Percentiles rank a stretch among this genome's conserved stretches.
Evolutionary conservation across 1,139 yeast genomes (phyloP).

Genomic region (Blastobotrys malaysiensis): DNA sequence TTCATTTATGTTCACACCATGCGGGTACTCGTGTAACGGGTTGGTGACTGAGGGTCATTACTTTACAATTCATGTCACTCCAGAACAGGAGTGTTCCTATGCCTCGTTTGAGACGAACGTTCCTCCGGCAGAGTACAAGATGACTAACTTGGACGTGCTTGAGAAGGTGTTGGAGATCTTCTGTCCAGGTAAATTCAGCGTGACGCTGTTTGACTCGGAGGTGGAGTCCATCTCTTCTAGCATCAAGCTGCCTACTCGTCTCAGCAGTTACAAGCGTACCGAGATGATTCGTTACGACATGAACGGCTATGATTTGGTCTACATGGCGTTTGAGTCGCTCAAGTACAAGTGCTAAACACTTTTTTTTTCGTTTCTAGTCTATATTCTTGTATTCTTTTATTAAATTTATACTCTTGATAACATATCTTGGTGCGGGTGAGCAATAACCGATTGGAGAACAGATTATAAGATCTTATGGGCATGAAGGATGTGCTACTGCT

Average conservation of each 20-base stretch:
- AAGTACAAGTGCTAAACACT: not conserved
- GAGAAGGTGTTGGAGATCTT: slow-evolving; percentile 57
- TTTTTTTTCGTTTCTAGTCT: not conserved
- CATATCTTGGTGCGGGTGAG: too few species aligned
- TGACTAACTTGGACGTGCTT: slow-evolving; percentile 46
- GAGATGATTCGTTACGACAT: slow-evolving; percentile 73
- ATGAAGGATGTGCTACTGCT: too few species aligned
- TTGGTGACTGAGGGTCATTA: slow-evolving; percentile 56
- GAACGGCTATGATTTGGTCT: slow-evolving; percentile 46
- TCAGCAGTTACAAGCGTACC: slow-evolving; percentile 53
- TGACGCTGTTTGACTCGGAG: slow-evolving; percentile 52
- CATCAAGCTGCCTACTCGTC: slow-evolving; percentile 21
- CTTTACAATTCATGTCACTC: slow-evolving; percentile 91
- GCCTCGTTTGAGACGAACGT: slow-evolving; percentile 93
- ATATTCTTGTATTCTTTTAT: not conserved
- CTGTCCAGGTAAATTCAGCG: slow-evolving; percentile 70
- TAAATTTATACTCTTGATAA: too few species aligned
- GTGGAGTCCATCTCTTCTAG: slow-evolving; percentile 11
- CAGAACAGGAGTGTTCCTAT: slow-evolving; percentile 90
- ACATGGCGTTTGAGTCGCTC: slow-evolving; percentile 31
- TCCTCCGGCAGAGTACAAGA: slow-evolving; percentile 42
- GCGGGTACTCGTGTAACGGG: slow-evolving; percentile 91
- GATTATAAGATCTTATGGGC: too few species aligned
- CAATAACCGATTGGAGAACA: too few species aligned
- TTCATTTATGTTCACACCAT: slow-evolving; percentile 91